Base-by-base conservation (phyloP, 1,284 basidiomycete genomes). In the Tylopilus sp. region DNA sequence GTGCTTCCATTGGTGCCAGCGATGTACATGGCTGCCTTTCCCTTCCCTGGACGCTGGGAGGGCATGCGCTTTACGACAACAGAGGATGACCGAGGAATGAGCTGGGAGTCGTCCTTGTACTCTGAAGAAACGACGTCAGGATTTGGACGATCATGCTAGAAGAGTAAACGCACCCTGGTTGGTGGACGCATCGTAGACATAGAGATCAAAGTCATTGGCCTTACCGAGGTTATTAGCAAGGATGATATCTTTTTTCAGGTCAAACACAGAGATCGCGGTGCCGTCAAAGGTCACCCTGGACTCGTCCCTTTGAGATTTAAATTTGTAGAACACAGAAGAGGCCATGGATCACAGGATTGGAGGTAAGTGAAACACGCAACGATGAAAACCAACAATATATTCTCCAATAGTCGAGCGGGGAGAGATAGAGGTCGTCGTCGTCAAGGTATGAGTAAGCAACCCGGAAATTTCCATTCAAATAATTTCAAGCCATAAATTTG, bases 161-260 rank as follows among this genome's bases (percentile, higher is more conserved):
- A 23, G 23, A 34, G 33, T 79, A 55, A 55, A 92, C 58, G 6
- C n/a, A 66, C 93, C 93, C 81, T 95, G 89, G 55, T 90, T 87
- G 11, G 87, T 85, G n/a, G 84, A 81, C 45, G 82, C 75, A 64
- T 97, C 92, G 64, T 85, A 89, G 28, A 99, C 76, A 49, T 83
- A 83, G 34, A 99, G 78, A 71, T 99, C 97, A 75, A 99, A 98
- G 68, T 99, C 97, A 65, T 89, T 92, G 53, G 93, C 93, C 74
- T 97, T 97, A 73, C 83, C 84, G 62, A 99, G 86, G 69, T 91
- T 95, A 71, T 97, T 97, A 66, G 88, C 89, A 56, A 97, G 75
- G 64, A 99, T 96, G 67, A 99, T 92, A 74, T 99, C 96, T 74
- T 89, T 90, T 76, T 99, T 99, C 69, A 99, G 77, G 71, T 99